Conservation (phyloP, 345 rosid species). For the Lumnitzera racemosa region DNA sequence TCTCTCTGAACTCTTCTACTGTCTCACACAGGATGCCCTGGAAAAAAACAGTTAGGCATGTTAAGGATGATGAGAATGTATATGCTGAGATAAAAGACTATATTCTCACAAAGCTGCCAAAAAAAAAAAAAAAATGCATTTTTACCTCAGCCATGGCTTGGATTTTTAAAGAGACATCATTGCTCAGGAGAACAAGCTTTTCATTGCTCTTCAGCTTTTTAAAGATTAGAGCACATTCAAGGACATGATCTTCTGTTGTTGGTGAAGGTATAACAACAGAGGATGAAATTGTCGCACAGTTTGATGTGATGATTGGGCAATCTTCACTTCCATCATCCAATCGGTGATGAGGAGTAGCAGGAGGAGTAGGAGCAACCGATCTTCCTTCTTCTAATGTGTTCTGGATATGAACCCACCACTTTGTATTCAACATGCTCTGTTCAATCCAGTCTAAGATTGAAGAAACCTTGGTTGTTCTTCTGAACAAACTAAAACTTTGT, state of each 20-base stretch:
- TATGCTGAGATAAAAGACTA: no score
- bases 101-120: background rate
- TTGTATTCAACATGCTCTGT: slow-evolving; percentile 49
- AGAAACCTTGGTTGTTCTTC: slow-evolving; percentile 48
- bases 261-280: slow-evolving; percentile 38
- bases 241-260: slow-evolving; percentile 63
- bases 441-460: slow-evolving; percentile 76
- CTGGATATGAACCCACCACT: slow-evolving; percentile 84
- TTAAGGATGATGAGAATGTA: no score
- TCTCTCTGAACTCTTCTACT: slow-evolving; percentile 52
- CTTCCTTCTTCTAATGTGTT: slow-evolving; percentile 49
- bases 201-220: slow-evolving; percentile 34
- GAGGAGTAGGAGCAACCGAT: slow-evolving; percentile 52
- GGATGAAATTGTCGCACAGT: slow-evolving; percentile 25
- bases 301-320: slow-evolving; percentile 11
- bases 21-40: slow-evolving; percentile 87
- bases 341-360: slow-evolving; percentile 48
- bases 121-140: background rate
- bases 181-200: slow-evolving; percentile 67
- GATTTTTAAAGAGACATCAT: slow-evolving; percentile 54
- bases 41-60: slow-evolving; percentile 5
- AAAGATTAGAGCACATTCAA: slow-evolving; percentile 53
- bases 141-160: slow-evolving; percentile 93
- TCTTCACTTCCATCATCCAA: slow-evolving; percentile 17
- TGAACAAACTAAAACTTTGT: slow-evolving; percentile 34